Conservation (phyloP, 768 basidiomycete species). For the Harrya chromipes region DNA sequence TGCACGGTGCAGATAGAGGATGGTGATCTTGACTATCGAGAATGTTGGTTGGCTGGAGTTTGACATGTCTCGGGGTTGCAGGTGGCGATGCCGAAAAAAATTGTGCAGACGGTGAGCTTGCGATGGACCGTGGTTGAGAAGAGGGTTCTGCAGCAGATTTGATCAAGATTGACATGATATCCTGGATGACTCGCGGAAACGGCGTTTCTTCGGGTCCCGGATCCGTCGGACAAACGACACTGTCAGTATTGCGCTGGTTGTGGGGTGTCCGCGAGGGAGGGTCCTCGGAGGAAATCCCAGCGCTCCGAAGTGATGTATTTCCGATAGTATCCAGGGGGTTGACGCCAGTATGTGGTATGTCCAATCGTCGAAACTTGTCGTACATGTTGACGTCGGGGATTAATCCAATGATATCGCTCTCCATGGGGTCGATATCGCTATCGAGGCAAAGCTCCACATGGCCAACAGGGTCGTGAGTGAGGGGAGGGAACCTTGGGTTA, state of each 20-base stretch:
- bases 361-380: conserved; percentile 16
- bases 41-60: neutral
- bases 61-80: neutral
- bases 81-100: neutral
- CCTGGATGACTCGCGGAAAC: conserved; percentile 28
- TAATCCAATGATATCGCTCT: conserved; percentile 20
- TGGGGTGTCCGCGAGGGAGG: neutral
- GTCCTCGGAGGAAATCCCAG: neutral
- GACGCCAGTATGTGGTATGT: conserved; percentile 27
- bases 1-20: neutral
- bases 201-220: conserved; percentile 14
- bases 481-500: neutral
- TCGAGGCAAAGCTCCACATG: conserved; percentile 5
- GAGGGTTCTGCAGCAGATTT: conserved; percentile 14
- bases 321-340: conserved; percentile 40
- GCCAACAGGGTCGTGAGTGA: neutral
- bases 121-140: conserved; percentile 4
- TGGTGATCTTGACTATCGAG: neutral
- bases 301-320: neutral
- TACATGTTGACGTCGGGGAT: conserved; percentile 38
- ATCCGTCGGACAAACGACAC: neutral
- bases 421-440: conserved; percentile 6
- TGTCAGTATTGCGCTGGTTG: neutral
- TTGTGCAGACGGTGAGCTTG: neutral
- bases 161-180: conserved; percentile 31